Evolutionary conservation across 2,329 filamentous ascomycete genomes (phyloP), one percentile per base, ranked within the genome.

Genomic region (Cercospora beticola): DNA sequence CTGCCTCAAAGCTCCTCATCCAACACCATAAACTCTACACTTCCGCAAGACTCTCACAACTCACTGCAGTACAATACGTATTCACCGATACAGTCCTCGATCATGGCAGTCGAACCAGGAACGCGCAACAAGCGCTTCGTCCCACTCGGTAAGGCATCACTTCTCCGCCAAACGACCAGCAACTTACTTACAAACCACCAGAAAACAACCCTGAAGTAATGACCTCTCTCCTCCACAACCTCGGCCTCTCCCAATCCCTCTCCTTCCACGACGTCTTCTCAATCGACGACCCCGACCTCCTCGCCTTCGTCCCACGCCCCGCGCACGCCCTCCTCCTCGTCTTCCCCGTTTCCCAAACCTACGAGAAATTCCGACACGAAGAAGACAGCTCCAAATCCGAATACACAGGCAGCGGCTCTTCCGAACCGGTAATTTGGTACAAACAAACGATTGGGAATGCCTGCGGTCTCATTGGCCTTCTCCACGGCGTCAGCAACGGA

Each of bases 381-480:
- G 94, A 97, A 83, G 94, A 97, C 81, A 82, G 83, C 62, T 78
- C 85, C 23, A 82, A 83, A 52, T 73, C 82, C 2, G 87, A 89
- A 46, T 97, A 97, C 82, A 78, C 79, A 0, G 91, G 90, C 54
- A 85, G 83, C 18, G 93, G 93, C 1, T 81, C 86, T 0, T 77
- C 76, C 0, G 92, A 97, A 77, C 90, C 92, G 5, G 92, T 97
- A 0, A 77, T 97, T 7, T 99, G 94, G 95, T 98, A 94, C 85
- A 91, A 88, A 74, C 94, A 98, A 83, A 98, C 94, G 0, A 97
- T 98, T 75, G 87, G 91, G 69, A 97, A 98, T 78, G 93, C 94
- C 0, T 98, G 94, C 79, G 94, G 94, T 0, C 82, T 97, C 56
- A 97, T 97, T 83, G 95, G 92, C 0, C 81, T 98, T 30, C 79